Conservation (phyloP, 495 filamentous ascomycete species). For the Darksidea phi region DNA sequence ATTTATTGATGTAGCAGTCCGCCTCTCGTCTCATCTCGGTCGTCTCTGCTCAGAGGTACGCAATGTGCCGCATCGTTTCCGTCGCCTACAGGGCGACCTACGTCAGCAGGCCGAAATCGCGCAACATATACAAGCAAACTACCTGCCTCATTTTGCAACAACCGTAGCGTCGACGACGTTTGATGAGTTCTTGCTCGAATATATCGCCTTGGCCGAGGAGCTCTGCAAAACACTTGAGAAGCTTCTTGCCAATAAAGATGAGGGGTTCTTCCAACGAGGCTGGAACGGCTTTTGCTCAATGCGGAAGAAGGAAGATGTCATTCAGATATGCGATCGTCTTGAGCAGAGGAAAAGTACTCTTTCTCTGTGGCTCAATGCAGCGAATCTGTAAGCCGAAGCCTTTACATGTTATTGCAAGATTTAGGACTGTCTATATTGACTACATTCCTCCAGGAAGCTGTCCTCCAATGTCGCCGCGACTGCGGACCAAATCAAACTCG, state of each 20-base stretch:
- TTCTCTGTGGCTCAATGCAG: constrained; percentile 11
- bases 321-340: constrained; percentile 18
- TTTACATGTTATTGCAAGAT: neutral
- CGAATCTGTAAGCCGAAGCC: constrained; percentile 2
- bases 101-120: constrained; percentile 2
- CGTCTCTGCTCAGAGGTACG: constrained; percentile 18
- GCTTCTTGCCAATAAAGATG: constrained; percentile 9
- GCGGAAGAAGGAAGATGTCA: constrained; percentile 9
- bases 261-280: constrained; percentile 3
- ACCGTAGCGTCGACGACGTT: constrained; percentile 3
- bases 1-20: constrained; percentile 15
- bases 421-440: neutral
- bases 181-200: constrained; percentile 11
- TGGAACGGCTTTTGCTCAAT: constrained; percentile 6
- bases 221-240: constrained; percentile 10
- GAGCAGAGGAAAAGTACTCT: constrained; percentile 11
- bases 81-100: constrained; percentile 6
- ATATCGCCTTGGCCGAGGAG: constrained; percentile 5
- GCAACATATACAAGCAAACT: constrained; percentile 2
- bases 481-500: neutral
- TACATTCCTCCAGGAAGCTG: neutral
- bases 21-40: constrained; percentile 4
- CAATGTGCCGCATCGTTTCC: constrained; percentile 12
- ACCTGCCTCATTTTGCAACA: constrained; percentile 6
- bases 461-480: neutral